A percentile compares a stretch with the other conserved stretches of the same genome.
phyloP scores from a whole-genome alignment of 2,329 filamentous ascomycete genomes.

The Verticillium longisporum region DNA sequence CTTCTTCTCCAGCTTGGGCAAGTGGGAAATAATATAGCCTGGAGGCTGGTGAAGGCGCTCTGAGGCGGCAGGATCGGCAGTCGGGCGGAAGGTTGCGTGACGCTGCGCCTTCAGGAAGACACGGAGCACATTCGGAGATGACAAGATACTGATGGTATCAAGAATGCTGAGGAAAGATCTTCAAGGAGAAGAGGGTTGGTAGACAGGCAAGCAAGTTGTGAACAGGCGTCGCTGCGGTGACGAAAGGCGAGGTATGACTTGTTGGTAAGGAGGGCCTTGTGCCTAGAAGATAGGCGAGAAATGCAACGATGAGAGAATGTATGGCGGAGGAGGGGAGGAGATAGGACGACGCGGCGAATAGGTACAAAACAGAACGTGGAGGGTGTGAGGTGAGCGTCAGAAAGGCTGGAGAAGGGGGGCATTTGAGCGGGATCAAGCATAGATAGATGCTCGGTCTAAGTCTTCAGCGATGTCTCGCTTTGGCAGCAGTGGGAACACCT shows the following conservation, averaged over 20 bases:
- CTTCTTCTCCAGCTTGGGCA: constrained; percentile 11
- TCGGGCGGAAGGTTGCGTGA: not conserved
- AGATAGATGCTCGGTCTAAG: not conserved
- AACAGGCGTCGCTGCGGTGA: too few relatives aligned
- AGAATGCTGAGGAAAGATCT: too few relatives aligned
- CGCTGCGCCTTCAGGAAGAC: not conserved
- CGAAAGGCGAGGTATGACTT: too few relatives aligned
- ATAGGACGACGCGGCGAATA: not conserved
- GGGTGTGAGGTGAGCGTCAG: not conserved
- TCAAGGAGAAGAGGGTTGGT: too few relatives aligned
- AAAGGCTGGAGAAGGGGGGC: not conserved
- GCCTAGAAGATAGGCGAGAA: too few relatives aligned
- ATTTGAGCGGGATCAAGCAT: not conserved
- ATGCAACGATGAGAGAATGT: too few relatives aligned
- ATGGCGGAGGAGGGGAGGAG: not conserved
- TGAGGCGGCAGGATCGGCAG: not conserved
- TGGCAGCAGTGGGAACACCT: not conserved
- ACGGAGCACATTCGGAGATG: not conserved
- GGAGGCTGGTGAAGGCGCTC: not conserved
- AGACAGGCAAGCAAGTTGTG: too few relatives aligned
- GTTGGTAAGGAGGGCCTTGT: too few relatives aligned
- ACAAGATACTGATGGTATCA: not conserved
- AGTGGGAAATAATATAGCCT: not conserved
- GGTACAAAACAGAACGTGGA: not conserved
- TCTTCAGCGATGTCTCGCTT: not conserved